A percentile compares a stretch with the other conserved stretches of the same genome.
Conservation (phyloP, 1,284 basidiomycete species). For the Schizophyllum amplum region DNA sequence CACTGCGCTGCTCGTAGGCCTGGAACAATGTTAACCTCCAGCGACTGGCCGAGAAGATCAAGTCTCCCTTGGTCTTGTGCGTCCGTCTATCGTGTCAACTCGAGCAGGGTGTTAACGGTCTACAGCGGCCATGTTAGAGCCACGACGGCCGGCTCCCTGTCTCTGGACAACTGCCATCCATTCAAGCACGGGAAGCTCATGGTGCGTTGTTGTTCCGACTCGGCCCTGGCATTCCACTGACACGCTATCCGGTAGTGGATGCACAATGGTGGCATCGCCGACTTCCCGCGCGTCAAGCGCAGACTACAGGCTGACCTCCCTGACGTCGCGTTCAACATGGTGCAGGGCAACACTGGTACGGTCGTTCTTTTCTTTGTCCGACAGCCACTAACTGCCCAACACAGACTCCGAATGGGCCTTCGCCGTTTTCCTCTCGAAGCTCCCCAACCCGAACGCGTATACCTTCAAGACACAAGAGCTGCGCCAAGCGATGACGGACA, state of each 20-base stretch:
- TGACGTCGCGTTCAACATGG: slow-evolving; percentile 79
- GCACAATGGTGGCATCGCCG: slow-evolving; percentile 89
- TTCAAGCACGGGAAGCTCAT: slow-evolving; percentile 85
- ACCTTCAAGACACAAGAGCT: slow-evolving; percentile 58
- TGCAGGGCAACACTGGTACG: slow-evolving; percentile 86
- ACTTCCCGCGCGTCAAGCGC: slow-evolving; percentile 77
- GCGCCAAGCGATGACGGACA: slow-evolving; percentile 79
- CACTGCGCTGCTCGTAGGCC: slow-evolving; percentile 43
- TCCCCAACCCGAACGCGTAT: slow-evolving; percentile 71
- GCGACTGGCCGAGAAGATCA: slow-evolving; percentile 90
- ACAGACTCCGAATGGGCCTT: slow-evolving; percentile 96
- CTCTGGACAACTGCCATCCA: slow-evolving; percentile 91
- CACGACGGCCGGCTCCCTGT: slow-evolving; percentile 79
- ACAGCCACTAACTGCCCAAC: slow-evolving; percentile 1
- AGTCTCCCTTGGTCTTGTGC: slow-evolving; percentile 88
- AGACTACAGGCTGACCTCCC: slow-evolving; percentile 65
- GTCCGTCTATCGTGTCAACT: too few relatives aligned
- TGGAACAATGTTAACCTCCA: slow-evolving; percentile 93
- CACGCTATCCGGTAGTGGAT: slow-evolving; percentile 66
- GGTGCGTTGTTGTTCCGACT: slow-evolving; percentile 34
- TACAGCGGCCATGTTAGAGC: slow-evolving; percentile 83
- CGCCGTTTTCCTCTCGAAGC: slow-evolving; percentile 81
- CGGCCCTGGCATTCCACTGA: neutral
- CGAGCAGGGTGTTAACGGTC: neutral
- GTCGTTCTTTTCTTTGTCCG: slow-evolving; percentile 1